Evolutionary conservation across 1,284 basidiomycete species (phyloP).

Genomic region (Porodaedalea pini): DNA sequence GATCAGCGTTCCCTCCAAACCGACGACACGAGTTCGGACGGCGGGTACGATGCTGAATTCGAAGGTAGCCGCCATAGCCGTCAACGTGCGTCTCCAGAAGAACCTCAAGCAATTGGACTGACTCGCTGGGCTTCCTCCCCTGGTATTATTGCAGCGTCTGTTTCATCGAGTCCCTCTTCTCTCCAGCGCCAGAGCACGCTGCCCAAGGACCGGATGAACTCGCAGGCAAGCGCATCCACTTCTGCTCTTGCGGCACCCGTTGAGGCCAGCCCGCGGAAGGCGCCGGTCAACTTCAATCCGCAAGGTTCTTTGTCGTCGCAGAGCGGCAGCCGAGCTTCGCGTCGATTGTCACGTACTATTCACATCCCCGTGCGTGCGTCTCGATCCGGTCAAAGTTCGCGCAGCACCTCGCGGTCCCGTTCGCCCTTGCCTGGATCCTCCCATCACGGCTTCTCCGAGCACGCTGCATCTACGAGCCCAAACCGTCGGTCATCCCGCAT

Average conservation of each 20-base stretch:
- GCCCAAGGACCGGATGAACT: constrained; percentile 57
- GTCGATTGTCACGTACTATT: constrained; percentile 76
- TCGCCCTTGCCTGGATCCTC: constrained; percentile 79
- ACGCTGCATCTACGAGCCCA: constrained; percentile 41
- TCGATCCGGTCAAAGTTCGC: constrained; percentile 80
- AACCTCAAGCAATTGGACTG: constrained; percentile 40
- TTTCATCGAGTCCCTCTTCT: constrained; percentile 62
- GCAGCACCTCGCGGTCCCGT: constrained; percentile 91
- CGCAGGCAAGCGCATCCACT: constrained; percentile 40
- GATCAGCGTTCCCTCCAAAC: constrained; percentile 54
- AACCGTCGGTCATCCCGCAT: constrained; percentile 72
- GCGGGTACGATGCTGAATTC: constrained; percentile 72
- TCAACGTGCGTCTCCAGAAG: constrained; percentile 65
- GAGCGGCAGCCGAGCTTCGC: constrained; percentile 46
- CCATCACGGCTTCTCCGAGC: constrained; percentile 63
- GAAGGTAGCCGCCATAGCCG: constrained; percentile 65
- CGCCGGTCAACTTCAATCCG: constrained; percentile 42
- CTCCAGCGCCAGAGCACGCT: constrained; percentile 61
- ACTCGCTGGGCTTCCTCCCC: constrained; percentile 54
- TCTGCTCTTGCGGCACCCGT: constrained; percentile 57
- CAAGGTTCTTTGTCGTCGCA: constrained; percentile 55
- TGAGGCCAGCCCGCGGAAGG: constrained; percentile 57
- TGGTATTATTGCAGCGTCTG: constrained; percentile 56
- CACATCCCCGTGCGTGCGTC: constrained; percentile 68
- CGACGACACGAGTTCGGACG: constrained; percentile 73